Conservation (phyloP, 495 filamentous ascomycete species). For the Neurospora terricola region DNA sequence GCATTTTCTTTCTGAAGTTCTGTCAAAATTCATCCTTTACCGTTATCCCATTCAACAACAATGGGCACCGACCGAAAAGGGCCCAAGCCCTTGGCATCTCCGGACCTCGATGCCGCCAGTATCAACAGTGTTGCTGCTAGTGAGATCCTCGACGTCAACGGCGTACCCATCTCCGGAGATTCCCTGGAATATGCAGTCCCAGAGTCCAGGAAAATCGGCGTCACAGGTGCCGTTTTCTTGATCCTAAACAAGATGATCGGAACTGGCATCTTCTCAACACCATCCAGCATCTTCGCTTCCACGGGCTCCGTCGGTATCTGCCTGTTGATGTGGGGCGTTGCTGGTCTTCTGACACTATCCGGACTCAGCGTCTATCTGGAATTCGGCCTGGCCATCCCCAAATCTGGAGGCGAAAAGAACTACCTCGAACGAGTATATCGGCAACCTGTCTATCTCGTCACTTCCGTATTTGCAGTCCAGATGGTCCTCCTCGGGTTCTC, state of each 20-base stretch:
- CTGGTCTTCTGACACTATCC: slow-evolving; percentile 10
- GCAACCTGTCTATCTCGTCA: slow-evolving; percentile 51
- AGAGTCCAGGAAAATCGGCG: slow-evolving; percentile 40
- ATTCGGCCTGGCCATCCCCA: slow-evolving; percentile 44
- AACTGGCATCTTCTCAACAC: slow-evolving; percentile 40
- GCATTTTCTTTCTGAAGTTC: not conserved
- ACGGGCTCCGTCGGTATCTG: slow-evolving; percentile 33
- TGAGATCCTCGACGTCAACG: slow-evolving; percentile 4
- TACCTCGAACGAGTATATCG: slow-evolving; percentile 56
- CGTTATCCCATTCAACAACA: not conserved
- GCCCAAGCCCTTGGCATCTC: not conserved
- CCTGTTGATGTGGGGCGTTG: slow-evolving; percentile 29
- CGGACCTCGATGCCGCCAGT: too few relatives aligned
- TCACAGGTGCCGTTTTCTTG: slow-evolving; percentile 41
- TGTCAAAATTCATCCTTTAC: not conserved
- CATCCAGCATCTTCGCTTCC: slow-evolving; percentile 32
- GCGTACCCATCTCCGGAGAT: not conserved
- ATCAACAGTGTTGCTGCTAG: slow-evolving; percentile 7
- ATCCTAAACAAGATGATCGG: slow-evolving; percentile 53
- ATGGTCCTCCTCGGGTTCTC: slow-evolving; percentile 44
- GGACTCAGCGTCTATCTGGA: slow-evolving; percentile 22
- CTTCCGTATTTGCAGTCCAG: slow-evolving; percentile 48
- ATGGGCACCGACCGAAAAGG: slow-evolving; percentile 1
- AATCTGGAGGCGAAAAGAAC: slow-evolving; percentile 46
- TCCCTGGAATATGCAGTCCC: slow-evolving; percentile 16